Percentiles rank a stretch among this genome's conserved stretches.
These are phyloP conservation scores for Tricholoma matsutake DNA, from an alignment of 768 basidiomycete genomes.

Conservation along the genomic window DNA sequence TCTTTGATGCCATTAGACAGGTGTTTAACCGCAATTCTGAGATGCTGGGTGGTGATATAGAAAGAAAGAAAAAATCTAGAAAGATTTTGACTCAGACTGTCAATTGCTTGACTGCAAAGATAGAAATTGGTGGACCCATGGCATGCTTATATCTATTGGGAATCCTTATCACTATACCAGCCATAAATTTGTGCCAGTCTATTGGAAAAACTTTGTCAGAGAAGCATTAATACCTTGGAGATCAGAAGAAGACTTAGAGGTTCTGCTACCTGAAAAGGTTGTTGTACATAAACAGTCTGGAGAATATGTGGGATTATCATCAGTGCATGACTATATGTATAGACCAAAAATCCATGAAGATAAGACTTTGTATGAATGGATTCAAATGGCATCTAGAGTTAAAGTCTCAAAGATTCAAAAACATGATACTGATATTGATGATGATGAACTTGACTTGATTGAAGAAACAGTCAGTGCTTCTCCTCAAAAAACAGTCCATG, in stretches of 20 bases:
- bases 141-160: conserved; percentile 30
- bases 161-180: conserved; percentile 36
- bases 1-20: background rate
- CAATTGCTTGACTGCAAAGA: conserved; percentile 30
- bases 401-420: background rate
- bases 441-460: background rate
- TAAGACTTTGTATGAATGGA: background rate
- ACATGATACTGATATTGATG: background rate
- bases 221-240: background rate
- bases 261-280: background rate
- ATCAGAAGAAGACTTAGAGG: background rate
- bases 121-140: conserved; percentile 37
- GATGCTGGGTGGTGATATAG: background rate
- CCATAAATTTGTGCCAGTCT: conserved; percentile 24
- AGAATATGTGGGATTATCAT: background rate
- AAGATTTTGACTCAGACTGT: conserved; percentile 10
- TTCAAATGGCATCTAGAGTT: background rate
- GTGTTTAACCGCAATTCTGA: background rate
- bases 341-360: background rate
- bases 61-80: background rate
- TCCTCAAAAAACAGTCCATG: background rate
- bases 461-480: background rate
- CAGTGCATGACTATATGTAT: background rate
- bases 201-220: background rate
- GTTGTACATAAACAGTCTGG: background rate